phyloP scores from a whole-genome alignment of 805 yeast genomes.

The Candida maltosa region DNA sequence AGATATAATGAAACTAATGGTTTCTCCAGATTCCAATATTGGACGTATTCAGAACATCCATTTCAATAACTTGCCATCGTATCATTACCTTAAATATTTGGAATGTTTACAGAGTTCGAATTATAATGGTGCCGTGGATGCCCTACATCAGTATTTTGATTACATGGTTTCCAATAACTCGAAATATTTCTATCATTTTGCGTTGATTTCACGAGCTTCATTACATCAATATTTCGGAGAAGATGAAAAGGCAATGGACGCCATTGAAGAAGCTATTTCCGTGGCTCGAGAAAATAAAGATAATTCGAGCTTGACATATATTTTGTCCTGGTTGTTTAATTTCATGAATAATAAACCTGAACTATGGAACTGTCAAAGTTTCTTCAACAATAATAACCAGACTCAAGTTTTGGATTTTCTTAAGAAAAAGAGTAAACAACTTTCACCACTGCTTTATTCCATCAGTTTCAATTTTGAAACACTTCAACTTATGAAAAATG shows the following conservation, averaged over 20 bases:
- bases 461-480: slow-evolving; percentile 68
- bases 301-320: slow-evolving; percentile 63
- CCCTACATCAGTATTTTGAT: slow-evolving; percentile 62
- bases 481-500: slow-evolving; percentile 47
- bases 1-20: slow-evolving; percentile 42
- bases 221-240: slow-evolving; percentile 68
- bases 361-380: slow-evolving; percentile 41
- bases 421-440: slow-evolving; percentile 49
- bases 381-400: slow-evolving; percentile 45
- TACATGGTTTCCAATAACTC: slow-evolving; percentile 69
- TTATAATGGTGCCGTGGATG: slow-evolving; percentile 53
- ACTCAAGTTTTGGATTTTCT: slow-evolving; percentile 66
- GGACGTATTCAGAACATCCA: slow-evolving; percentile 29
- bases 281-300: slow-evolving; percentile 88
- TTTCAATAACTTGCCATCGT: slow-evolving; percentile 30
- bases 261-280: slow-evolving; percentile 82
- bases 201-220: slow-evolving; percentile 68
- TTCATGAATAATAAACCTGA: slow-evolving; percentile 69
- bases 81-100: slow-evolving; percentile 58
- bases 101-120: slow-evolving; percentile 57
- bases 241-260: slow-evolving; percentile 64
- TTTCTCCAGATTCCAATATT: slow-evolving; percentile 40
- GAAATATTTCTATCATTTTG: slow-evolving; percentile 69
- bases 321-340: slow-evolving; percentile 71
- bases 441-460: slow-evolving; percentile 48